Evolutionary conservation across 192 early-diverging fungal genomes (phyloP).

Genomic region (Chytriomyces confervae): DNA sequence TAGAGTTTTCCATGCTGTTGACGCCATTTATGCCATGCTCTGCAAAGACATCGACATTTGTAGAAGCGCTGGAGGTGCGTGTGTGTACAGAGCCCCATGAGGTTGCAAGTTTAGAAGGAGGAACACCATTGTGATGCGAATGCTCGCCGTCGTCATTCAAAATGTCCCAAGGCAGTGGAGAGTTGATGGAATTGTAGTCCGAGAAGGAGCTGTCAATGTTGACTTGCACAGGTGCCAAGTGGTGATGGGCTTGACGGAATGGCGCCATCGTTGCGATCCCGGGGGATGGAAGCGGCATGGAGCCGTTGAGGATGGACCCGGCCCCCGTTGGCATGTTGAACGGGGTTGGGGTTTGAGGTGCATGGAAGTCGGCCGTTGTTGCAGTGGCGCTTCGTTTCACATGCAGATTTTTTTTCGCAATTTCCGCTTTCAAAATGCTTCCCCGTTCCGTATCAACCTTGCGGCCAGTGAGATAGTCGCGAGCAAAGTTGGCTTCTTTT

Average conservation of each 20-base stretch:
- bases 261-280: constrained; percentile 18
- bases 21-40: not conserved
- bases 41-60: constrained; percentile 6
- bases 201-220: constrained; percentile 19
- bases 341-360: not conserved
- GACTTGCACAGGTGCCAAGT: not conserved
- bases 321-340: not conserved
- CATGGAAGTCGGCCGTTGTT: not conserved
- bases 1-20: constrained; percentile 2
- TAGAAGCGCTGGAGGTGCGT: not conserved
- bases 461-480: constrained; percentile 86
- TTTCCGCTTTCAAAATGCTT: constrained; percentile 90
- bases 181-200: constrained; percentile 26
- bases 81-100: constrained; percentile 16
- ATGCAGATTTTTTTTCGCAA: constrained; percentile 98
- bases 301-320: not conserved
- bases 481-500: constrained; percentile 86
- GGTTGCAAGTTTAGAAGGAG: not conserved
- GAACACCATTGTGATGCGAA: not conserved
- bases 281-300: constrained; percentile 17
- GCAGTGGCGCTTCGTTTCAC: constrained; percentile 64
- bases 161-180: constrained; percentile 35
- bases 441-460: constrained; percentile 93
- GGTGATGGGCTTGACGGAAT: constrained; percentile 1
- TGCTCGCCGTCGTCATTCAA: constrained; percentile 21